Percentiles rank a stretch among this genome's conserved stretches.
Evolutionary conservation across 495 filamentous ascomycete genomes (phyloP).

Genomic region (Massariosphaeria phaeospora): DNA sequence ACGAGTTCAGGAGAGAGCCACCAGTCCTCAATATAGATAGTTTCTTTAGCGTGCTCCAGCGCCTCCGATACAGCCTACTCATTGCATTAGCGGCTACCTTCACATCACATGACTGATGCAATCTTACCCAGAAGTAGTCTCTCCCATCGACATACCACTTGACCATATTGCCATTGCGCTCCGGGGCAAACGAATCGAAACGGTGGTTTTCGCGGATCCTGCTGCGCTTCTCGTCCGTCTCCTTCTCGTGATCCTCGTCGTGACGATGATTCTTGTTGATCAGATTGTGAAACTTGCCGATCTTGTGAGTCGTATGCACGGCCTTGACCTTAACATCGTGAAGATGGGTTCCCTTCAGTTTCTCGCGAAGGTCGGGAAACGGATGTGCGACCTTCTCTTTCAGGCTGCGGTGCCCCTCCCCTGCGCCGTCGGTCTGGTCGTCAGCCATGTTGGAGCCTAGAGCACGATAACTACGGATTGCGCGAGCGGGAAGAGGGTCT

Average conservation of each 20-base stretch:
- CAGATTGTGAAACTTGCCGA: conserved; percentile 66
- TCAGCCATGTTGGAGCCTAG: too few species aligned
- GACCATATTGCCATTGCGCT: conserved; percentile 74
- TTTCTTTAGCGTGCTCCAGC: conserved; percentile 79
- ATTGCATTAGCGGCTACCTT: background rate
- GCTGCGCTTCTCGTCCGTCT: conserved; percentile 72
- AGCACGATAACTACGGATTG: too few species aligned
- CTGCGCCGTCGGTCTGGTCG: conserved; percentile 14
- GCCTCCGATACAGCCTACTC: conserved; percentile 69
- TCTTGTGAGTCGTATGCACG: conserved; percentile 63
- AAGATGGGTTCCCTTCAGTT: conserved; percentile 65
- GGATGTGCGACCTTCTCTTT: conserved; percentile 31
- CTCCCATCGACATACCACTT: conserved; percentile 97
- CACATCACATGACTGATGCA: conserved; percentile 20
- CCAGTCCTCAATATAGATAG: conserved; percentile 95
- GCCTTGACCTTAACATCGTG: conserved; percentile 81
- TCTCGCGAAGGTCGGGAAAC: conserved; percentile 35
- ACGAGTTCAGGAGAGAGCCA: conserved; percentile 86
- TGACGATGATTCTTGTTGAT: conserved; percentile 90
- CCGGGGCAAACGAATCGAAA: conserved; percentile 82
- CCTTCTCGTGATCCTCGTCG: conserved; percentile 85
- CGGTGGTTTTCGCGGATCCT: conserved; percentile 68
- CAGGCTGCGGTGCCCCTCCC: conserved; percentile 14
- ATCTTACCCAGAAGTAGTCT: conserved; percentile 73
- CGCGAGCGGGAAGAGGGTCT: too few species aligned